A percentile compares a stretch with the other conserved stretches of the same genome.
phyloP scores from a whole-genome alignment of 768 basidiomycete species.

The Leccinum aurantiacum region DNA sequence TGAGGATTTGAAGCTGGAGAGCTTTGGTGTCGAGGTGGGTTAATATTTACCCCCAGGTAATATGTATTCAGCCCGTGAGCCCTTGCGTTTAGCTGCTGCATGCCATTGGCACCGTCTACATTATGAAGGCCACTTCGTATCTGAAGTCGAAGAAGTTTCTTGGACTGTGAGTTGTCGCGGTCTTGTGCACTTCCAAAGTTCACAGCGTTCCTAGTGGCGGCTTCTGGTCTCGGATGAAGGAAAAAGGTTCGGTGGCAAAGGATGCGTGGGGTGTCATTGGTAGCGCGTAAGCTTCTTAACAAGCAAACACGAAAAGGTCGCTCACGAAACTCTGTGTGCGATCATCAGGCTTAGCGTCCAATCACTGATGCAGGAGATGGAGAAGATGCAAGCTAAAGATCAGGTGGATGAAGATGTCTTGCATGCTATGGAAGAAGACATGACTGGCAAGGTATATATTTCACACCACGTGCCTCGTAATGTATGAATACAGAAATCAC shows the following conservation, averaged over 20 bases:
- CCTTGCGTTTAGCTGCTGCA: conserved; percentile 63
- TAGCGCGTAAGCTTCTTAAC: conserved; percentile 68
- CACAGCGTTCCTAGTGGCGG: conserved; percentile 56
- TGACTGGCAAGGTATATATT: conserved; percentile 76
- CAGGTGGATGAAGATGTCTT: conserved; percentile 85
- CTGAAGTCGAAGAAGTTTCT: conserved; percentile 90
- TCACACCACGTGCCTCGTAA: not conserved
- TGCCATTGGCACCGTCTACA: conserved; percentile 88
- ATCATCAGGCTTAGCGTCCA: conserved; percentile 34
- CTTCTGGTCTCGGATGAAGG: conserved; percentile 92
- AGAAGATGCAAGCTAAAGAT: conserved; percentile 85
- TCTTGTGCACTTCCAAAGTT: conserved; percentile 5
- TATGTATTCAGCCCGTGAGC: conserved; percentile 2
- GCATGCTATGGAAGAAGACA: conserved; percentile 83
- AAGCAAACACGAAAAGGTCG: conserved; percentile 45
- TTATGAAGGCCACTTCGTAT: conserved; percentile 89
- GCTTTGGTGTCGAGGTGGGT: conserved; percentile 91
- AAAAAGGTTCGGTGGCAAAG: conserved; percentile 90
- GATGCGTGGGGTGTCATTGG: conserved; percentile 97
- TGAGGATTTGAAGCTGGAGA: conserved; percentile 94
- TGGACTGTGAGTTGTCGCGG: conserved; percentile 65
- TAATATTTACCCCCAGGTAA: not conserved
- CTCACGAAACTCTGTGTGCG: conserved; percentile 47
- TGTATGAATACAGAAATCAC: not conserved
- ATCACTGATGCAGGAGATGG: conserved; percentile 68